phyloP scores from a whole-genome alignment of 2,329 filamentous ascomycete genomes.

The Phyllosticta paracitricarpa region DNA sequence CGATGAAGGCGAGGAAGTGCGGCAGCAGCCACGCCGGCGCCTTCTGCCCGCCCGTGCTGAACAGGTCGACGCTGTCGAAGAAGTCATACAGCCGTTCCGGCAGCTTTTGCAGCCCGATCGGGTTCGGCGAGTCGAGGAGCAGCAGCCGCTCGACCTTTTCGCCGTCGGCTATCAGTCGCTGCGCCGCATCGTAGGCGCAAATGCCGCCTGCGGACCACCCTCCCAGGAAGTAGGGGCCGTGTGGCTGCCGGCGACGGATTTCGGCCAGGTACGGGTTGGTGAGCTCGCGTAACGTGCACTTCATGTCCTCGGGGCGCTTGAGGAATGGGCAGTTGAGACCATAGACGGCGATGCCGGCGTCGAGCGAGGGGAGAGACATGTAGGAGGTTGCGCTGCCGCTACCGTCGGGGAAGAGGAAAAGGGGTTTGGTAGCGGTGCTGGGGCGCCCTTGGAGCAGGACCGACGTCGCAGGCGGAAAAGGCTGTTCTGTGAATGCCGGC shows the following conservation, averaged over 20 bases:
- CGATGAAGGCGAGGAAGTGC: conserved; percentile 42
- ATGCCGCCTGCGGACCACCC: conserved; percentile 74
- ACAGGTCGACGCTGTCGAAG: conserved; percentile 38
- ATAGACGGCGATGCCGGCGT: conserved; percentile 39
- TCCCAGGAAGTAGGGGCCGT: conserved; percentile 52
- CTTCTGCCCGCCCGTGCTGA: conserved; percentile 24
- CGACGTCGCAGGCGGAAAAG: conserved; percentile 15
- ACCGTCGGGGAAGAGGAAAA: conserved; percentile 42
- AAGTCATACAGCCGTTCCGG: conserved; percentile 44
- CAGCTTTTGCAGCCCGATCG: conserved; percentile 47
- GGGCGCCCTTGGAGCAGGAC: conserved; percentile 38
- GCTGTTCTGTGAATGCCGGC: neutral
- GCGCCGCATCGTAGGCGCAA: conserved; percentile 43
- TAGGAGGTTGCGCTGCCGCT: conserved; percentile 38
- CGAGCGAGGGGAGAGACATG: conserved; percentile 28
- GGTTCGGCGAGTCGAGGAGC: conserved; percentile 22
- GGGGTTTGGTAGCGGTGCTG: conserved; percentile 17
- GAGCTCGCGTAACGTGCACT: conserved; percentile 23
- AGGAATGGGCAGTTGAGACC: conserved; percentile 39
- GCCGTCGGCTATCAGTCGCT: conserved; percentile 14
- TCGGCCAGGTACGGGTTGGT: conserved; percentile 32
- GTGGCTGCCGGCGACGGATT: conserved; percentile 38
- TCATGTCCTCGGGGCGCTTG: conserved; percentile 20
- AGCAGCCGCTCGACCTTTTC: conserved; percentile 18
- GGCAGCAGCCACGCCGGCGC: conserved; percentile 41